Evolutionary conservation across 208 protist genomes (phyloP).

Genomic region (Crithidia bombi): DNA sequence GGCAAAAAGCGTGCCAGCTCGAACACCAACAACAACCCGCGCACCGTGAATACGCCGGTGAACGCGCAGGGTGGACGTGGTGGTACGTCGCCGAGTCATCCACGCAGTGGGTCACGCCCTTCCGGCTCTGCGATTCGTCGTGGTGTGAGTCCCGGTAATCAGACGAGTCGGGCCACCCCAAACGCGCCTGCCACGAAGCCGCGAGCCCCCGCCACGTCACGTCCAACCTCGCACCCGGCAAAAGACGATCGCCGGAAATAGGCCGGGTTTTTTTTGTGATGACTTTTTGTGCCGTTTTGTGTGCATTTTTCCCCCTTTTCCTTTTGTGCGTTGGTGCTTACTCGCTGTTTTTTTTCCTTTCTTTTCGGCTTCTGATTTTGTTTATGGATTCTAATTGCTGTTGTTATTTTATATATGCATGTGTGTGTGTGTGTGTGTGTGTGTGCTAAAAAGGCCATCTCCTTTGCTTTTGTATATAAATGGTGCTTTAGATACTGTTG

Average conservation of each 20-base stretch:
- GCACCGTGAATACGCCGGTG: conserved; percentile 14
- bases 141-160: conserved; percentile 9
- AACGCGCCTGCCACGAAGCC: conserved; percentile 12
- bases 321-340: neutral
- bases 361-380: conserved; percentile 1
- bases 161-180: conserved; percentile 22
- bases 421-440: conserved; percentile 6
- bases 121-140: conserved; percentile 20
- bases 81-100: conserved; percentile 10
- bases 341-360: neutral
- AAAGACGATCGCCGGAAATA: conserved; percentile 8
- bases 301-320: conserved; percentile 3
- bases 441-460: neutral
- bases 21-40: neutral
- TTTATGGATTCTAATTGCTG: neutral
- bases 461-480: neutral
- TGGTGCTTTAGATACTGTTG: neutral
- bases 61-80: neutral
- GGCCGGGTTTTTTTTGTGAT: conserved; percentile 4
- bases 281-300: neutral
- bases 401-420: neutral
- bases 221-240: neutral
- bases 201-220: conserved; percentile 11
- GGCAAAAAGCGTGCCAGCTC: conserved; percentile 5
- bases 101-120: conserved; percentile 12